A percentile compares a stretch with the other conserved stretches of the same genome.
phyloP scores from a whole-genome alignment of 148 eudicot genomes.

The Tetragonia tetragonoides region DNA sequence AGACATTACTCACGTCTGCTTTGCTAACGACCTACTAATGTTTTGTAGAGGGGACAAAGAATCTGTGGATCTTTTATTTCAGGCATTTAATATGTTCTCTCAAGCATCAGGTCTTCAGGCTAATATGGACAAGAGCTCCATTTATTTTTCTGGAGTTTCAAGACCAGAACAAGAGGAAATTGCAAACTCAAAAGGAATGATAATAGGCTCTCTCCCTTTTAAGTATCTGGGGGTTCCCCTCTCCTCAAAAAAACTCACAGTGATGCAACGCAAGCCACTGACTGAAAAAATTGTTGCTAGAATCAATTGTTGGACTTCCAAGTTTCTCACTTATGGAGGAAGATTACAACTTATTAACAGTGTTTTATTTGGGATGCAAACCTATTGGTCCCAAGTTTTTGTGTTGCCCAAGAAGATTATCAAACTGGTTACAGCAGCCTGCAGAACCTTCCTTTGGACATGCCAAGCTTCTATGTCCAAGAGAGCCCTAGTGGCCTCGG shows the following conservation, averaged over 20 bases:
- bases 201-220: neutral
- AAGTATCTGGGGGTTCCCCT: neutral
- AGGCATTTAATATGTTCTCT: no score
- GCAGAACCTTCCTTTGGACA: neutral
- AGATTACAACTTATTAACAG: neutral
- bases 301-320: neutral
- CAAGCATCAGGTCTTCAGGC: no score
- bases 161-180: no score
- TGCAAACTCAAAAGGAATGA: no score
- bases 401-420: neutral
- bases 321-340: neutral
- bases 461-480: neutral
- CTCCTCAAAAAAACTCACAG: neutral
- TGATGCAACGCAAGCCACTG: neutral
- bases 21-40: no score
- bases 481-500: neutral
- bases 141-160: no score
- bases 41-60: no score
- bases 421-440: neutral
- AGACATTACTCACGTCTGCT: no score
- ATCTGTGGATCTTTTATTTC: no score
- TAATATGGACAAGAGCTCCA: no score
- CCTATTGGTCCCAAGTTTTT: neutral
- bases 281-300: neutral
- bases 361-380: neutral